phyloP scores from a whole-genome alignment of 352 stramenopile genomes.

The Phytophthora syringae region DNA sequence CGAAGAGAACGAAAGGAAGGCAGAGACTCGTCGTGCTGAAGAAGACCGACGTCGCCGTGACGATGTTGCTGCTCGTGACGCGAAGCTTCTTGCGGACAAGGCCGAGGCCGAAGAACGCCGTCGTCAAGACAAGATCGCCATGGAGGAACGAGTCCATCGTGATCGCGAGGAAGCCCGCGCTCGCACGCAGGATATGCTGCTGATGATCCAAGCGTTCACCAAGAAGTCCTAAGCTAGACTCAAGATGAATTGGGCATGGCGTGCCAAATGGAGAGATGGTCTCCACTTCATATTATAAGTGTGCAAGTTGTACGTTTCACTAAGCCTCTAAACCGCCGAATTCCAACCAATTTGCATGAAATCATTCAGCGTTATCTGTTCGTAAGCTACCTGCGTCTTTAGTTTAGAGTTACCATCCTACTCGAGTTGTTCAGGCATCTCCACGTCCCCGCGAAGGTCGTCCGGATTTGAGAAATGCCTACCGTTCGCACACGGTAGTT shows the following conservation, averaged over 20 bases:
- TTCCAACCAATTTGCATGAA: not conserved
- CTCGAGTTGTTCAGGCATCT: not conserved
- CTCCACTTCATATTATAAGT: not conserved
- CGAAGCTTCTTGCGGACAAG: not conserved
- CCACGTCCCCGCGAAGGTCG: not conserved
- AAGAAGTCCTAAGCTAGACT: not conserved
- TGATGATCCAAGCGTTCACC: not conserved
- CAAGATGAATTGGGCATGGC: not conserved
- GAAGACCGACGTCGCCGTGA: not conserved
- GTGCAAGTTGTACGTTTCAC: not conserved
- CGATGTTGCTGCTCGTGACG: not conserved
- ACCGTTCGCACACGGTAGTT: conserved; percentile 18
- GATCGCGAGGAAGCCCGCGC: not conserved
- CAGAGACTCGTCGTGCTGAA: not conserved
- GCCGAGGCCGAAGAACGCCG: not conserved
- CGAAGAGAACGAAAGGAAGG: conserved; percentile 15
- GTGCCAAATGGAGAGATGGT: not conserved
- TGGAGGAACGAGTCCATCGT: not conserved
- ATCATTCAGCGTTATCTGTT: not conserved
- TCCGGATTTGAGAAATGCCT: not conserved
- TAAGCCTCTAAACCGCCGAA: not conserved
- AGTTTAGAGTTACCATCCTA: not conserved
- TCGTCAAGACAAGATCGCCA: not conserved
- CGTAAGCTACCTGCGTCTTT: not conserved
- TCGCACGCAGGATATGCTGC: not conserved